Conservation (phyloP, 768 basidiomycete genomes). For the Suillus subalutaceus region DNA sequence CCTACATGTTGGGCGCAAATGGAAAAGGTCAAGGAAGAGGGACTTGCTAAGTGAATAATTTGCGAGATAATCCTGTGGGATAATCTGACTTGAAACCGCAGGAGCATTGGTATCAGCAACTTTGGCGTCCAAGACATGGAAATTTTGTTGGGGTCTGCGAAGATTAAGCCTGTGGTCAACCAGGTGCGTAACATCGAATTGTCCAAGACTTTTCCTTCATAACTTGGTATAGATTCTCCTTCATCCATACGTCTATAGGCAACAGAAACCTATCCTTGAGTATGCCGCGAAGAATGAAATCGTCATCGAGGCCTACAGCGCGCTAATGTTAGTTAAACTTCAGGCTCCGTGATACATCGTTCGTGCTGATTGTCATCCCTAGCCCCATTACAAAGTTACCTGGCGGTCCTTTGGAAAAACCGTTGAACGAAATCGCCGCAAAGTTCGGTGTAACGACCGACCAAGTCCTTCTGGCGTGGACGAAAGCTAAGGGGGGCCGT, state of each 20-base stretch:
- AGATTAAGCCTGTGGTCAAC: slow-evolving; percentile 67
- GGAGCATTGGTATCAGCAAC: slow-evolving; percentile 77
- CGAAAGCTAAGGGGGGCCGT: slow-evolving; percentile 68
- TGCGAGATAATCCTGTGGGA: background rate
- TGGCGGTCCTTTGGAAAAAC: slow-evolving; percentile 66
- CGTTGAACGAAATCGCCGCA: slow-evolving; percentile 53
- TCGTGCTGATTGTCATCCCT: background rate
- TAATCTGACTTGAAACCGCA: slow-evolving; percentile 21
- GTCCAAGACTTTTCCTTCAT: slow-evolving; percentile 5
- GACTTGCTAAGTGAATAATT: slow-evolving; percentile 52
- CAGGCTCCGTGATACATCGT: slow-evolving; percentile 44
- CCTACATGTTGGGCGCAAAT: slow-evolving; percentile 65
- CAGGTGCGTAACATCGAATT: slow-evolving; percentile 44
- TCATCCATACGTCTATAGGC: slow-evolving; percentile 68
- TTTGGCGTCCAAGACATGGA: slow-evolving; percentile 59
- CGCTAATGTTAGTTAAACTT: background rate
- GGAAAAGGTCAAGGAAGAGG: slow-evolving; percentile 57
- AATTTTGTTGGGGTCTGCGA: slow-evolving; percentile 57
- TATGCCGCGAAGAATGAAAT: slow-evolving; percentile 62
- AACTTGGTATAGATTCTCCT: slow-evolving; percentile 56
- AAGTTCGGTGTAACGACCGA: background rate
- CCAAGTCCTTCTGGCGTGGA: slow-evolving; percentile 1
- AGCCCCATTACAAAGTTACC: slow-evolving; percentile 53
- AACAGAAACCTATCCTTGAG: slow-evolving; percentile 57
- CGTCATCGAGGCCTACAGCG: slow-evolving; percentile 72